A percentile compares a stretch with the other conserved stretches of the same genome.
Conservation (phyloP, 441 rosid genomes). For the Pelargonium myrrhifolium region DNA sequence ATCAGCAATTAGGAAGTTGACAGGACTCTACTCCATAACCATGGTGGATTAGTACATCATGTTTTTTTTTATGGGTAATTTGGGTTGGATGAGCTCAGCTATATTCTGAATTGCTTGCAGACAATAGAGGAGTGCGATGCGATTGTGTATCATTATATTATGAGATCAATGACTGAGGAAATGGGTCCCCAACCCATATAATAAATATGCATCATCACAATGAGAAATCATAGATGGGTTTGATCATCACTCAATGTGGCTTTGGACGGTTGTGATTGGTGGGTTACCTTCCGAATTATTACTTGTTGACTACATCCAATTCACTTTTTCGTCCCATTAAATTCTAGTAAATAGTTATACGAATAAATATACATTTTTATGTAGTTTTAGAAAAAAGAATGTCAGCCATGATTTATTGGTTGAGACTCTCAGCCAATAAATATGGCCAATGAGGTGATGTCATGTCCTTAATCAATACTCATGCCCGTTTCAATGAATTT, state of each 20-base stretch:
- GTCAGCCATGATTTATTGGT: too few species aligned
- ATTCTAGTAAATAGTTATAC: too few species aligned
- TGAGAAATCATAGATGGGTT: background rate
- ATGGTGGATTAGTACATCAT: too few species aligned
- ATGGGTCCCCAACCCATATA: background rate
- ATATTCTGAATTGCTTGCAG: background rate
- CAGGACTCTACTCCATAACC: background rate
- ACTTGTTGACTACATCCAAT: constrained; percentile 5
- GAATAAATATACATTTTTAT: too few species aligned
- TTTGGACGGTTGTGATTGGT: constrained; percentile 8
- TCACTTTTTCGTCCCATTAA: background rate
- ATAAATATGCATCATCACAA: background rate
- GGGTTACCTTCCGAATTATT: background rate
- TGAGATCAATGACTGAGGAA: background rate
- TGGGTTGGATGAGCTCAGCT: constrained; percentile 1
- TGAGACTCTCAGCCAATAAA: too few species aligned
- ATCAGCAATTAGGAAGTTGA: background rate
- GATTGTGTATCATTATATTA: too few species aligned
- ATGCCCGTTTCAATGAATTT: too few species aligned
- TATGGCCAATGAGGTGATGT: too few species aligned
- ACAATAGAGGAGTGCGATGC: background rate
- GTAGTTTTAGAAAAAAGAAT: too few species aligned
- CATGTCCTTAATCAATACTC: too few species aligned
- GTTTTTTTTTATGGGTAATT: background rate
- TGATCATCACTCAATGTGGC: background rate